Conservation (phyloP, 1,284 basidiomycete species). For the Ceratobasidium sp. region DNA sequence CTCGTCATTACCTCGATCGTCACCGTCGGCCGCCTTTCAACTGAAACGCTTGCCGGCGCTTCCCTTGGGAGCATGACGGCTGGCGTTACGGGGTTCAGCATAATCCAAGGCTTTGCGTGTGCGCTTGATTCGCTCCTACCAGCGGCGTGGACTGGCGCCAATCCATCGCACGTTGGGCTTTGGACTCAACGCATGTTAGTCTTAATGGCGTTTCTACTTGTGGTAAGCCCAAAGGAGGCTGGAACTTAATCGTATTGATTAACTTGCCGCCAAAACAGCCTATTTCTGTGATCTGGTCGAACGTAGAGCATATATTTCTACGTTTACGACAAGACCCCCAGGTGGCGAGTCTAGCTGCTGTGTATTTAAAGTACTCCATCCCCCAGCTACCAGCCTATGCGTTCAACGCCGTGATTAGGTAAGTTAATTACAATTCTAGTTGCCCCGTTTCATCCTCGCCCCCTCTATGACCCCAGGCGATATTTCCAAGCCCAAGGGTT, state of each 20-base stretch:
- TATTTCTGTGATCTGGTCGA: conserved; percentile 79
- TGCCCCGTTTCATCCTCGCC: too few species aligned
- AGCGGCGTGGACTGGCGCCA: conserved; percentile 87
- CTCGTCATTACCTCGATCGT: conserved; percentile 81
- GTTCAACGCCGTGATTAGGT: conserved; percentile 78
- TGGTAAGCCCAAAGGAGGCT: neutral
- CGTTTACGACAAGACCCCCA: conserved; percentile 86
- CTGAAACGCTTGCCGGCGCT: conserved; percentile 88
- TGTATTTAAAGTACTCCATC: conserved; percentile 83
- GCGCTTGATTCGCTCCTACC: conserved; percentile 92
- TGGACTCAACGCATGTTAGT: conserved; percentile 90
- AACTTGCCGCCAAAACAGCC: too few species aligned
- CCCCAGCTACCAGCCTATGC: conserved; percentile 91
- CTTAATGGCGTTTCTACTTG: conserved; percentile 62
- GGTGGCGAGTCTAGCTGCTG: conserved; percentile 81
- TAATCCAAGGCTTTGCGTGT: conserved; percentile 85
- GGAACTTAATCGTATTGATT: neutral
- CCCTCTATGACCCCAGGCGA: conserved; percentile 65
- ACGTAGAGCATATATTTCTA: conserved; percentile 83
- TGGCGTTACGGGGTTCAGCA: conserved; percentile 71
- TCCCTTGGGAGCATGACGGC: conserved; percentile 90
- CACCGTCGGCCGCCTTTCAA: too few species aligned
- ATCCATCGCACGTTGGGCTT: conserved; percentile 86
- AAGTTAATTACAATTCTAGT: conserved; percentile 16
- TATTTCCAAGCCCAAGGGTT: conserved; percentile 93